Base-by-base conservation (phyloP, 106 monocot species). In the Dioscorea dumetorum region DNA sequence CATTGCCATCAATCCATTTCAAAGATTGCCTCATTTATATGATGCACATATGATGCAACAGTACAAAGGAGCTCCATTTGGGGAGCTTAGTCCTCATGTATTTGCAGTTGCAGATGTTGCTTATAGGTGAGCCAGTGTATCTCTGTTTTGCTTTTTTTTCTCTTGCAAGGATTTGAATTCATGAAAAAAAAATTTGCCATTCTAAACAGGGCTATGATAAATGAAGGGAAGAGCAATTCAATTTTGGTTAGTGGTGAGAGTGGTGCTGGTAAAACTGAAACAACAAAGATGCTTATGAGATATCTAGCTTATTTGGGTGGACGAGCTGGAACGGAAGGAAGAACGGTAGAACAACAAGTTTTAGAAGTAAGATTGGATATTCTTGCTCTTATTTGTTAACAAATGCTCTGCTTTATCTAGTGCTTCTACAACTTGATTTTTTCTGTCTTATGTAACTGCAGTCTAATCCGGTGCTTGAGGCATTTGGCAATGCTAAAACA, bases 401-500 rank as follows among this genome's bases (percentile, higher is more conserved):
- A 54, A 54, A 15, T 18, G 48, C 48, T 31, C 32, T 35, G 10
- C 16, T 35, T 64, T 64, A 19, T 20, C 15, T 33, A 72, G 49
- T 19, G 49, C 10, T 71, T 50, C 50, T 7, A 12, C 8, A 3
- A 2, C 49, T 62, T 28, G 14, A 22, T 12, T 33, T 79, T 64
- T 70, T 35, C 22, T 73, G 28, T 41, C 9, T 77, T 24, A 52
- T 76, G 48, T 60, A 1, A 41, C 70, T 77, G 72, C 75, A 99
- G 99, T 99, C 99, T 49, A 99, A 99, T 67, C 99, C 99, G 32
- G 99, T 99, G 60, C 90, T 99, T 67, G 99, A 99, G 77, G 99
- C 99, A 70, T 99, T 99, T 83, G 99, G 99, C 57, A 99, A 99
- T 90, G 99, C 99, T 59, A 99, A 99, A 87, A 99, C 90, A 67